These are phyloP conservation scores for Colletotrichum brevisporum DNA, from an alignment of 2,329 filamentous ascomycete genomes.

Conservation along the genomic window DNA sequence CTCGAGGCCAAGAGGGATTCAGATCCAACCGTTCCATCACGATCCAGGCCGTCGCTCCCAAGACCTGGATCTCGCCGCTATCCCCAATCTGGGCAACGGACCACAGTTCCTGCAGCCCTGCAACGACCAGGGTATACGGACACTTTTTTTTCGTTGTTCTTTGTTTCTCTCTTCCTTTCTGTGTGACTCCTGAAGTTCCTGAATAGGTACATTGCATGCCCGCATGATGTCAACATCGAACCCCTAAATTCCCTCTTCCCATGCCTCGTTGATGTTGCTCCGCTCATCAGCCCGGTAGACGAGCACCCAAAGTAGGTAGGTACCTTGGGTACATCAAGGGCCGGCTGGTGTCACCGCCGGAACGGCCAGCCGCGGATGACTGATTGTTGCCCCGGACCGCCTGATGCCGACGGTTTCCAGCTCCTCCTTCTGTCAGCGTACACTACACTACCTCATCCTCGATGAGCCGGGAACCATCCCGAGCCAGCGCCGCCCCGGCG, in stretches of 20 bases:
- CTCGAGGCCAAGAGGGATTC: background rate
- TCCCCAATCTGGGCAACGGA: slow-evolving; percentile 21
- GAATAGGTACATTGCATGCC: background rate
- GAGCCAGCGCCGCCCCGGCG: slow-evolving; percentile 15
- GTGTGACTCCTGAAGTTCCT: background rate
- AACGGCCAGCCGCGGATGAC: background rate
- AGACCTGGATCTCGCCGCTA: slow-evolving; percentile 25
- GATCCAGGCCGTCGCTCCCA: slow-evolving; percentile 32
- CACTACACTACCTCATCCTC: background rate
- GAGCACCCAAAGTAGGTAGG: background rate
- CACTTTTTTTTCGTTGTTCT: too few species aligned
- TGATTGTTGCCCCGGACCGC: too few species aligned
- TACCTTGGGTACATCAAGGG: background rate
- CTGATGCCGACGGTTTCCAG: too few species aligned
- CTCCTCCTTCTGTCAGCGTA: too few species aligned
- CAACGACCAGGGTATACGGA: slow-evolving; percentile 1
- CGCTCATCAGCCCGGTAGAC: background rate
- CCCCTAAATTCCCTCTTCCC: background rate
- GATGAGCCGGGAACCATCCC: slow-evolving; percentile 32
- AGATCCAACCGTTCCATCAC: slow-evolving; percentile 34
- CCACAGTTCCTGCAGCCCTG: slow-evolving; percentile 41
- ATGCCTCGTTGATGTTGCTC: background rate
- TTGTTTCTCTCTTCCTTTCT: background rate
- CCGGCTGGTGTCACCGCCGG: background rate
- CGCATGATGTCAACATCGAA: slow-evolving; percentile 32